These are phyloP conservation scores for Diaporthe citrichinensis DNA, from an alignment of 2,329 filamentous ascomycete species.

Conservation along the genomic window DNA sequence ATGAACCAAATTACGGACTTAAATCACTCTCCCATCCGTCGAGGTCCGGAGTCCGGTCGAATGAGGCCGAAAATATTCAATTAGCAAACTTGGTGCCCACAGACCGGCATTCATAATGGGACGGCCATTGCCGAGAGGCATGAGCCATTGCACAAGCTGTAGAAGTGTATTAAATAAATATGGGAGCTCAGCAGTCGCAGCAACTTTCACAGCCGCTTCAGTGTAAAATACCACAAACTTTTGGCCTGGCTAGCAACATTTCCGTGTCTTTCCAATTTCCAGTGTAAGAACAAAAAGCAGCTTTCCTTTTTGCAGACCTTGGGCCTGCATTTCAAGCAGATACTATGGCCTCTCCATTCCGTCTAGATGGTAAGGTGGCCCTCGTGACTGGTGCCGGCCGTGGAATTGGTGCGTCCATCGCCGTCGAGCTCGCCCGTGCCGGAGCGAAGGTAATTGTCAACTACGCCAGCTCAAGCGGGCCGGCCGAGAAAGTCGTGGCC, in stretches of 20 bases:
- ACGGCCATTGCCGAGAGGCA: not conserved
- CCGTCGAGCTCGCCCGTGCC: slow-evolving; percentile 73
- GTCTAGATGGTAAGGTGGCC: slow-evolving; percentile 5
- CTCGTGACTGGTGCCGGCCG: slow-evolving; percentile 58
- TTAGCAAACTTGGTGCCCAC: not conserved
- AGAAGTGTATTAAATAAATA: slow-evolving; percentile 1
- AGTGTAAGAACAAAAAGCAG: no score
- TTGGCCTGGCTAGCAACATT: not conserved
- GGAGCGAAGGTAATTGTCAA: slow-evolving; percentile 77
- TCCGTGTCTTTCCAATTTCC: not conserved
- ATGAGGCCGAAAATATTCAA: not conserved
- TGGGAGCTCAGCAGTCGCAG: not conserved
- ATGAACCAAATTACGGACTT: not conserved
- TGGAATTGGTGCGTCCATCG: slow-evolving; percentile 77
- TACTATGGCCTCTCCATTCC: slow-evolving; percentile 3
- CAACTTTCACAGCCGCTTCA: no score
- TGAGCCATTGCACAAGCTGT: not conserved
- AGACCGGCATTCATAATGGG: not conserved
- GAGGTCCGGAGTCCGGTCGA: not conserved
- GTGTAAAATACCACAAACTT: not conserved
- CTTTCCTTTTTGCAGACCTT: not conserved
- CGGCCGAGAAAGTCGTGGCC: slow-evolving; percentile 76
- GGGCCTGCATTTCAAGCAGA: not conserved
- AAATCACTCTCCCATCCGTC: not conserved
- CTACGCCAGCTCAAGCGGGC: slow-evolving; percentile 75